These are phyloP conservation scores for Avicennia marina DNA, from an alignment of 257 asterid genomes.

Conservation along the genomic window DNA sequence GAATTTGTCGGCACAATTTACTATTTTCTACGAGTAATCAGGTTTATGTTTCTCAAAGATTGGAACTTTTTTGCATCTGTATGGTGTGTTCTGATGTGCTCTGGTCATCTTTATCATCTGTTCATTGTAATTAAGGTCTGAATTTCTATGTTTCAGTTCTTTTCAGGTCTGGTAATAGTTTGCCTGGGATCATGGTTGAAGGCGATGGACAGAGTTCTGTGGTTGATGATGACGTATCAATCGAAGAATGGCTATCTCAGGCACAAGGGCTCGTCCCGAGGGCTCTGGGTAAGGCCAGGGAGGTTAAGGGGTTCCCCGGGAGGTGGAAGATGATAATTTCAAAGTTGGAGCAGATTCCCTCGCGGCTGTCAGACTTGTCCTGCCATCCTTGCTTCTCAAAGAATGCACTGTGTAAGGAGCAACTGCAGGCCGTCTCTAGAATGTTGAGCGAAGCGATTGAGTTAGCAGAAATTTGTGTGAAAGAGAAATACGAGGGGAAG, in stretches of 20 bases:
- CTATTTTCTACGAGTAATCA: not conserved
- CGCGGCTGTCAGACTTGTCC: constrained; percentile 66
- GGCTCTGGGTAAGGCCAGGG: constrained; percentile 62
- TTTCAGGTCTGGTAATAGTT: constrained; percentile 27
- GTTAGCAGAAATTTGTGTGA: constrained; percentile 50
- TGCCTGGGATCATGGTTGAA: constrained; percentile 54
- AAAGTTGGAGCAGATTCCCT: constrained; percentile 62
- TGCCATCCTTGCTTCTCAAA: constrained; percentile 92
- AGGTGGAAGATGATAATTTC: constrained; percentile 83
- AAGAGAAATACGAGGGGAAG: constrained; percentile 73
- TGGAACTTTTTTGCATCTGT: not conserved
- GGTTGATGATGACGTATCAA: constrained; percentile 35
- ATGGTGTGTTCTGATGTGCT: not conserved
- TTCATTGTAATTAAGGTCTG: constrained; percentile 9
- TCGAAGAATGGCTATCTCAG: constrained; percentile 69
- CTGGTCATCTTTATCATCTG: not conserved
- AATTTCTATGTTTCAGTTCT: constrained; percentile 30
- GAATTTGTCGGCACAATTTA: not conserved
- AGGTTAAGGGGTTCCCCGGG: constrained; percentile 60
- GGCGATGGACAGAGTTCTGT: constrained; percentile 32
- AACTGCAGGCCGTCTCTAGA: constrained; percentile 62
- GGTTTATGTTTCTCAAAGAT: no score
- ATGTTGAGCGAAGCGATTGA: constrained; percentile 55
- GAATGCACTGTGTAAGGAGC: constrained; percentile 83
- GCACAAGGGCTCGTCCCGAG: constrained; percentile 73